Percentiles rank a stretch among this genome's conserved stretches.
phyloP scores from a whole-genome alignment of 805 yeast species.

The Saccharomycopsis synnaedendra region DNA sequence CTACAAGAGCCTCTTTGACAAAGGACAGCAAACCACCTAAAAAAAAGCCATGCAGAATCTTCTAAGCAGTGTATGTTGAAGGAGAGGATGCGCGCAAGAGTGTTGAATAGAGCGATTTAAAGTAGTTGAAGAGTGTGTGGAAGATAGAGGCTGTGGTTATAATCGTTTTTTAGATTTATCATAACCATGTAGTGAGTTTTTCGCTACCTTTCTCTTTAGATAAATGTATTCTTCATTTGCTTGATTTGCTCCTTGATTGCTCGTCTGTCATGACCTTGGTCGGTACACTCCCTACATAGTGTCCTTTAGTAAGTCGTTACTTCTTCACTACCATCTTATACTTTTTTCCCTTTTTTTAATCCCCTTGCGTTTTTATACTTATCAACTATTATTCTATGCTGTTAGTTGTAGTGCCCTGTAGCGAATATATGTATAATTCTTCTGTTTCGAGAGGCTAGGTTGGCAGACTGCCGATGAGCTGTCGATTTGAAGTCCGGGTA shows the following conservation, averaged over 20 bases:
- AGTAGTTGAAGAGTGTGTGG: neutral
- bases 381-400: neutral
- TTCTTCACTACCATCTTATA: neutral
- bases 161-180: neutral
- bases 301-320: neutral
- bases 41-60: conserved; percentile 61
- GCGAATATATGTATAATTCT: too few species aligned
- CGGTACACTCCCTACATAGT: neutral
- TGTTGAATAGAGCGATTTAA: neutral
- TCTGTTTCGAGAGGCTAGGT: too few species aligned
- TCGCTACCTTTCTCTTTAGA: neutral
- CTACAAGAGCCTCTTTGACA: conserved; percentile 81
- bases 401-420: too few species aligned
- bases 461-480: too few species aligned
- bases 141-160: neutral
- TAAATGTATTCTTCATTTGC: neutral
- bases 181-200: neutral
- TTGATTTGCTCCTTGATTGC: neutral
- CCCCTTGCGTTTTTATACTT: neutral
- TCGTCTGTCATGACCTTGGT: neutral
- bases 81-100: neutral
- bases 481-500: too few species aligned
- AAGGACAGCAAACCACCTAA: conserved; percentile 32
- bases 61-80: conserved; percentile 28
- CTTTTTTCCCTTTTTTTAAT: neutral